phyloP scores from a whole-genome alignment of 495 filamentous ascomycete genomes.

The Podospora pseudocomata region DNA sequence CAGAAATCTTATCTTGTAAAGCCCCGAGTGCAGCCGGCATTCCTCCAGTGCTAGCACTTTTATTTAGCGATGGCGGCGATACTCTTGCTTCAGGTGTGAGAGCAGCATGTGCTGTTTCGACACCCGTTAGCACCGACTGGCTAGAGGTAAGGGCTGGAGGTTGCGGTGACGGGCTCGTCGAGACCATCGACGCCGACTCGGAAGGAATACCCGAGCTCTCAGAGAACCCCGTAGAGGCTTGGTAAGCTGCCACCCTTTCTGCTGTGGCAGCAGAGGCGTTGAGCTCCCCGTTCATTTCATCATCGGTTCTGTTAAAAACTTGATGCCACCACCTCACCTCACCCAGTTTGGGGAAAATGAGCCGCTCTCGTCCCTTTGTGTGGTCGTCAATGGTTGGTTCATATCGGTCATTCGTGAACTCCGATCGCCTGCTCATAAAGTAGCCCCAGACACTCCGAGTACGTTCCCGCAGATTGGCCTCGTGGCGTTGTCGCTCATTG shows the following conservation, averaged over 20 bases:
- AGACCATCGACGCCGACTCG: conserved; percentile 16
- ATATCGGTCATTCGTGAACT: conserved; percentile 81
- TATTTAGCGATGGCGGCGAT: conserved; percentile 32
- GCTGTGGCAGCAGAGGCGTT: conserved; percentile 40
- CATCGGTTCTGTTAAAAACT: conserved; percentile 75
- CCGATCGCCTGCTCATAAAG: conserved; percentile 71
- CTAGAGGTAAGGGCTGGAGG: conserved; percentile 35
- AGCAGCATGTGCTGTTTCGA: conserved; percentile 40
- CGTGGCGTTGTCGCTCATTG: conserved; percentile 82
- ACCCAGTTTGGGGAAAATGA: conserved; percentile 70
- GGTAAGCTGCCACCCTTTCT: conserved; percentile 32
- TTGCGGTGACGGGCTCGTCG: conserved; percentile 28
- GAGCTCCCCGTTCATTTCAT: conserved; percentile 83
- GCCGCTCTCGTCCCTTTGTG: conserved; percentile 70
- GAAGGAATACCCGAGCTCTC: conserved; percentile 24
- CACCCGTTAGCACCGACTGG: conserved; percentile 41
- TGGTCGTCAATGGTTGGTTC: conserved; percentile 72
- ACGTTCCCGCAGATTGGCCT: conserved; percentile 64
- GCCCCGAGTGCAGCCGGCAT: conserved; percentile 38
- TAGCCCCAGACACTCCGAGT: conserved; percentile 96
- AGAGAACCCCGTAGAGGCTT: conserved; percentile 23
- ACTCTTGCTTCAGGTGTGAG: conserved; percentile 35
- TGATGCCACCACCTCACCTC: conserved; percentile 88
- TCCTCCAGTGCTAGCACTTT: conserved; percentile 42
- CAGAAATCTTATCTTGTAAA: conserved; percentile 47